Conservation (phyloP, 2,329 filamentous ascomycete genomes). For the Monascus ruber region DNA sequence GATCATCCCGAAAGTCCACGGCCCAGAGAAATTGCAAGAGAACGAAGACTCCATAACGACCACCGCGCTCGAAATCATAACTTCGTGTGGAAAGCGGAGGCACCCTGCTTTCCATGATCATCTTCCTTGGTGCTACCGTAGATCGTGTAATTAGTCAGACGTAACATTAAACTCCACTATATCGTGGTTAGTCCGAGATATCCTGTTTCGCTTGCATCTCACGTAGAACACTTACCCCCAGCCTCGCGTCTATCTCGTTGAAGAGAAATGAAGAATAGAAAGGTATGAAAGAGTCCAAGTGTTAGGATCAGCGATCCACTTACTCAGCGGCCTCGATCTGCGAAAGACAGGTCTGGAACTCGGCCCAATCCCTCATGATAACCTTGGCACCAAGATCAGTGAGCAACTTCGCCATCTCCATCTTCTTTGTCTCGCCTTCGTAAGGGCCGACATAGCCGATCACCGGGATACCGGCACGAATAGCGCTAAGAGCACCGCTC, state of each 20-base stretch:
- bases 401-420: conserved; percentile 54
- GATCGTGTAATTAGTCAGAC: too few species aligned
- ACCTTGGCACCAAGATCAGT: conserved; percentile 50
- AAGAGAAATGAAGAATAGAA: neutral
- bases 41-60: conserved; percentile 10
- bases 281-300: conserved; percentile 9
- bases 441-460: conserved; percentile 82
- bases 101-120: too few species aligned
- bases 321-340: conserved; percentile 26
- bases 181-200: too few species aligned
- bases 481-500: conserved; percentile 67
- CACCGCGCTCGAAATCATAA: conserved; percentile 23
- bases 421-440: conserved; percentile 44
- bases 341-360: conserved; percentile 33
- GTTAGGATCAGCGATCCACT: conserved; percentile 5
- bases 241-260: too few species aligned
- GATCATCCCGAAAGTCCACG: neutral
- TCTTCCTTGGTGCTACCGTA: too few species aligned
- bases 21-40: neutral
- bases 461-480: conserved; percentile 65
- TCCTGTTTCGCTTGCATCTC: too few species aligned
- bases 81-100: conserved; percentile 10
- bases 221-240: too few species aligned
- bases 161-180: too few species aligned
- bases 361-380: conserved; percentile 44